A percentile compares a stretch with the other conserved stretches of the same genome.
Evolutionary conservation across 2,329 filamentous ascomycete species (phyloP).

Genomic region (Aspergillus awamori): DNA sequence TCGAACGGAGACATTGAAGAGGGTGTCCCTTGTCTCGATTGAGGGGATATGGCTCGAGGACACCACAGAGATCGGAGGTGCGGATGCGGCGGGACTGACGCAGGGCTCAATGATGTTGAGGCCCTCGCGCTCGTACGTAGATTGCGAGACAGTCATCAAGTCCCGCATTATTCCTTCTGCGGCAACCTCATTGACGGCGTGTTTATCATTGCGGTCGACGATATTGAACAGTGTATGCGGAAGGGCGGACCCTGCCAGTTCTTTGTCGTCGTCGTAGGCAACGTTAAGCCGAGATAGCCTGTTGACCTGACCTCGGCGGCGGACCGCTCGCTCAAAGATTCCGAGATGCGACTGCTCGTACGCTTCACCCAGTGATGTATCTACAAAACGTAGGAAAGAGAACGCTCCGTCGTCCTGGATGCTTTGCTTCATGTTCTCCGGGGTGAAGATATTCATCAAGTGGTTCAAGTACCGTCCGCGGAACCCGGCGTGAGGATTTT

Average conservation of each 20-base stretch:
- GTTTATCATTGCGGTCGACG: slow-evolving; percentile 66
- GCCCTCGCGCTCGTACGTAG: slow-evolving; percentile 68
- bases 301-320: slow-evolving; percentile 55
- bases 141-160: slow-evolving; percentile 76
- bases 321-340: slow-evolving; percentile 72
- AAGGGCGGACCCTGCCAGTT: slow-evolving; percentile 66
- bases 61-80: slow-evolving; percentile 80
- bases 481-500: slow-evolving; percentile 79
- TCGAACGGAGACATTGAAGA: slow-evolving; percentile 80
- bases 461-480: slow-evolving; percentile 74
- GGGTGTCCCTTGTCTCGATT: slow-evolving; percentile 65
- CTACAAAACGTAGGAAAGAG: slow-evolving; percentile 87
- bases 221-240: slow-evolving; percentile 82
- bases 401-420: slow-evolving; percentile 67
- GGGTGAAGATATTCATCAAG: slow-evolving; percentile 87
- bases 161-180: slow-evolving; percentile 71
- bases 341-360: slow-evolving; percentile 69
- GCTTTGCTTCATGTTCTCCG: slow-evolving; percentile 73
- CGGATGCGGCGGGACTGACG: slow-evolving; percentile 74
- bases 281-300: slow-evolving; percentile 69
- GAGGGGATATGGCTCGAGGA: slow-evolving; percentile 69
- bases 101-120: slow-evolving; percentile 80
- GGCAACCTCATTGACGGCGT: slow-evolving; percentile 69
- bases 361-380: slow-evolving; percentile 73
- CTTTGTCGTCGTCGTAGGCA: slow-evolving; percentile 67